Conservation (phyloP, 2,329 filamentous ascomycete genomes). For the Hirsutella minnesotensis region DNA sequence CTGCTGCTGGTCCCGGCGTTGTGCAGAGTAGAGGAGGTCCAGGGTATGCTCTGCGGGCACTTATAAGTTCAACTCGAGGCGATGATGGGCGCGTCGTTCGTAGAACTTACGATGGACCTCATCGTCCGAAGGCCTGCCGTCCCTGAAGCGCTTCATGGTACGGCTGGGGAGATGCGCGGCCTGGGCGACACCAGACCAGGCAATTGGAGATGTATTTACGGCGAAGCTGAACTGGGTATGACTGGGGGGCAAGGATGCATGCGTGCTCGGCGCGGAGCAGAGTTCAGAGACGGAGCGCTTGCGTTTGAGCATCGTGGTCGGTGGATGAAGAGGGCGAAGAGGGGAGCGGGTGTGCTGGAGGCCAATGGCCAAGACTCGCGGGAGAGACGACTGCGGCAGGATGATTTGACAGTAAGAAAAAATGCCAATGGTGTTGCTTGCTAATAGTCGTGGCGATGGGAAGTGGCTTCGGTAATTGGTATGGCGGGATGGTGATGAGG, state of each 20-base stretch:
- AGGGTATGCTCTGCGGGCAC: constrained; percentile 39
- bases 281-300: constrained; percentile 51
- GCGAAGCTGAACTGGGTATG: constrained; percentile 12
- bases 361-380: no score
- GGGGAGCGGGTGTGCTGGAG: neutral
- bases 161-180: constrained; percentile 37
- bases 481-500: no score
- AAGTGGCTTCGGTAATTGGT: no score
- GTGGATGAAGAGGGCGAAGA: neutral
- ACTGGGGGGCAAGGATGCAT: constrained; percentile 23
- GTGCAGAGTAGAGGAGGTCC: constrained; percentile 44
- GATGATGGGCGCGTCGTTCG: constrained; percentile 7
- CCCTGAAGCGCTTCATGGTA: constrained; percentile 49
- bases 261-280: constrained; percentile 31
- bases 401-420: no score
- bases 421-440: no score
- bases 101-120: constrained; percentile 40
- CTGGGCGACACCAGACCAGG: constrained; percentile 16
- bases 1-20: constrained; percentile 19
- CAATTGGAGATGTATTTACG: constrained; percentile 18
- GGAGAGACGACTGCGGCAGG: no score
- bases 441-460: no score
- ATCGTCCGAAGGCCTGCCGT: constrained; percentile 44
- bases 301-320: constrained; percentile 44
- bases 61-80: constrained; percentile 8